Conservation (phyloP, 2,329 filamentous ascomycete genomes). For the Sphaerulina musiva region DNA sequence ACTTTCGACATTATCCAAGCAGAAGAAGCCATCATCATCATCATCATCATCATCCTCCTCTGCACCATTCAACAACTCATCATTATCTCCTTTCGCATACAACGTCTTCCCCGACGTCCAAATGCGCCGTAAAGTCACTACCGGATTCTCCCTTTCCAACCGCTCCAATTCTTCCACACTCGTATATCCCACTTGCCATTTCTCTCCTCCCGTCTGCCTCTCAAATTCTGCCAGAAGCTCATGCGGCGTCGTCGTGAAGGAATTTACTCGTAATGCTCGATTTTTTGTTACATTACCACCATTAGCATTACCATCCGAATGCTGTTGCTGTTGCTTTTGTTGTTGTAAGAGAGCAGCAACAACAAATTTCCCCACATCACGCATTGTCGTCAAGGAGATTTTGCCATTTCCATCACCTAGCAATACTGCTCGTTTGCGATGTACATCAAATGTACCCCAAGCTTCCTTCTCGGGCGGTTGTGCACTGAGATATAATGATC, state of each 20-base stretch:
- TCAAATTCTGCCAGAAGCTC: constrained; percentile 64
- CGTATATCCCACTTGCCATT: constrained; percentile 51
- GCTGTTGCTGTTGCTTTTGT: constrained; percentile 30
- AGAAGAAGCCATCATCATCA: too few species aligned
- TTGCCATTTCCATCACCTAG: constrained; percentile 56
- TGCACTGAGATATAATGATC: constrained; percentile 47
- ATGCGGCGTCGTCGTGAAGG: constrained; percentile 60
- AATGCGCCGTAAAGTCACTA: constrained; percentile 59
- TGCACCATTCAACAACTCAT: constrained; percentile 40
- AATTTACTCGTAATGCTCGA: constrained; percentile 60
- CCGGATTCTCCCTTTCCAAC: constrained; percentile 52
- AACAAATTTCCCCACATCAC: constrained; percentile 62
- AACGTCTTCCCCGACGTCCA: constrained; percentile 68
- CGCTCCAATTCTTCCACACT: constrained; percentile 49
- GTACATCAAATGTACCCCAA: constrained; percentile 55
- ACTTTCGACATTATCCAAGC: constrained; percentile 48
- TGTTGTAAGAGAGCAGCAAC: constrained; percentile 53
- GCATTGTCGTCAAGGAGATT: constrained; percentile 64
- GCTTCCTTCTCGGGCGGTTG: constrained; percentile 35
- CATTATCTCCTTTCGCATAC: constrained; percentile 63
- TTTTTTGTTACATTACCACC: constrained; percentile 40
- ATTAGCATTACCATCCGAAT: too few species aligned
- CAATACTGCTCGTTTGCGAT: constrained; percentile 52
- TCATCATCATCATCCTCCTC: constrained; percentile 31
- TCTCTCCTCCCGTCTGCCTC: constrained; percentile 52